Base-by-base conservation (phyloP, 768 basidiomycete genomes). In the Tephrocybe sp. region DNA sequence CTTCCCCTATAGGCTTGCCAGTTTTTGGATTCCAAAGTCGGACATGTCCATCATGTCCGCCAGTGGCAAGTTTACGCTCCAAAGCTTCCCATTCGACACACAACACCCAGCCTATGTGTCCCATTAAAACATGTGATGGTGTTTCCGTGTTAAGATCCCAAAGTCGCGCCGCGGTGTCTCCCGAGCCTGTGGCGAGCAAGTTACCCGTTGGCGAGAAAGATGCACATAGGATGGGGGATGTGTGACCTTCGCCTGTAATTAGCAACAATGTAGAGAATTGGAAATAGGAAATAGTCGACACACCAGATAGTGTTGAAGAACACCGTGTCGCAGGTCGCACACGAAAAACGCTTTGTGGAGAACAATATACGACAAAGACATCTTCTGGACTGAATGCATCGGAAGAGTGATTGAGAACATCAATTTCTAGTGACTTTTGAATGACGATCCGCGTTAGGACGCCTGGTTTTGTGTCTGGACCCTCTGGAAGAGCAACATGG, bases 121-220 rank as follows among this genome's bases (percentile, higher is more conserved):
- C 97, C 0, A 79, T 69, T 15, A 98, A 76, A 12, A 85, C 87
- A 63, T 91, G 87, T 32, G 89, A 91, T 1, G 97, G 96, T 5
- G 84, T 87, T 66, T 98, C 97, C 0, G 90, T 96, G 60, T 87
- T 80, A 40, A 98, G 79, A 67, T 98, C 88, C 97, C 97, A 98
- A 21, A 99, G 69, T 4, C 97, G 82, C 11, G 88, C 93, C 48
- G 87, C 90, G 22, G 89, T 92, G 62, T 98, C 97, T 1, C 95
- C 97, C 0, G 93, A 92, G 1, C 97, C 97, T 0, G 97, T 99
- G 9, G 94, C 96, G 13, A 97, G 86, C 35, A 89, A 73, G 55
- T 80, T 80, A 8, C 97, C 96, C 0, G 94, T 97, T 0, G 97
- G 97, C 5, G 94, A 97, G 66, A 98, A 97, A 1, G 92, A 84